A percentile compares a stretch with the other conserved stretches of the same genome.
These are phyloP conservation scores for Triadica sebifera DNA, from an alignment of 345 rosid genomes.

Conservation along the genomic window DNA sequence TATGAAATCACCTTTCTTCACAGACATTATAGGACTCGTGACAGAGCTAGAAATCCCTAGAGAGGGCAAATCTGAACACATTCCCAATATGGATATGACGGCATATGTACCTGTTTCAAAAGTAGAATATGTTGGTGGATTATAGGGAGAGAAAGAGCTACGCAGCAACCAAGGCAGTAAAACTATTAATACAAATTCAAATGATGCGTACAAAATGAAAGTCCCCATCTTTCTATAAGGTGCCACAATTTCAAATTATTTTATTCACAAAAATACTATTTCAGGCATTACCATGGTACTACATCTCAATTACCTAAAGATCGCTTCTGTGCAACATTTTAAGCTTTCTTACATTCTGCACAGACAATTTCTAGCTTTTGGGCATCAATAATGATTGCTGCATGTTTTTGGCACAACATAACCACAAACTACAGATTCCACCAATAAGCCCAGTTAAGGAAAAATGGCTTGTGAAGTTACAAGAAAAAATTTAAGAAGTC, in stretches of 20 bases:
- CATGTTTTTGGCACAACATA: background rate
- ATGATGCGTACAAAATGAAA: background rate
- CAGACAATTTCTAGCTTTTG: background rate
- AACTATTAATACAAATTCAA: background rate
- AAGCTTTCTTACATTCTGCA: background rate
- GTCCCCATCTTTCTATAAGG: background rate
- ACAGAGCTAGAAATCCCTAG: conserved; percentile 36
- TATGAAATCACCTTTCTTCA: conserved; percentile 50
- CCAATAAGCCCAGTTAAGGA: background rate
- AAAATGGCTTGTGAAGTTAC: no score
- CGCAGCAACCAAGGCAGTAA: background rate
- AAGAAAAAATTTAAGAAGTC: background rate
- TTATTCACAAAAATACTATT: background rate
- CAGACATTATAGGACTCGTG: conserved; percentile 37
- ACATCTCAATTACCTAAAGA: background rate
- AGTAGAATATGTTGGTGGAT: conserved; percentile 16
- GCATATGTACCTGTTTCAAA: conserved; percentile 52
- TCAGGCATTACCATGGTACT: background rate
- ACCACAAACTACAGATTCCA: background rate
- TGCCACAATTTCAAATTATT: background rate
- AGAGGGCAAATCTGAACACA: conserved; percentile 41
- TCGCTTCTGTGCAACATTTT: background rate
- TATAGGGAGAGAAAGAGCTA: background rate
- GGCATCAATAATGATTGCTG: background rate
- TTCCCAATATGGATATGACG: conserved; percentile 38